These are phyloP conservation scores for Podila verticillata DNA, from an alignment of 192 early-diverging fungal species.

Conservation along the genomic window DNA sequence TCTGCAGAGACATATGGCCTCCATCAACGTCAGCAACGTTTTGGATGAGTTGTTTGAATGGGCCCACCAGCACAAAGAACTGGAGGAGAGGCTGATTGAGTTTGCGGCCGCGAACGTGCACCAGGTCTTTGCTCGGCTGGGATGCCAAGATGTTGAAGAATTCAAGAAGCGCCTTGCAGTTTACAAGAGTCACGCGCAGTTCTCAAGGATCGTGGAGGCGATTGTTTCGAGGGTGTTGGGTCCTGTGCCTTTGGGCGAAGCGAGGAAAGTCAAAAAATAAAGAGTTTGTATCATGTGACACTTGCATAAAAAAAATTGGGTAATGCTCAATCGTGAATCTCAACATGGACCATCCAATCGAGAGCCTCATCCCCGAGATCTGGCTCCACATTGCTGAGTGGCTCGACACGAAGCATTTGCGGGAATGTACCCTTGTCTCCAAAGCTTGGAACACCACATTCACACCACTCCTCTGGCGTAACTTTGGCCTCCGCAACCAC, in stretches of 20 bases:
- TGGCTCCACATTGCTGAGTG: not conserved
- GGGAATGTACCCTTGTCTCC: not conserved
- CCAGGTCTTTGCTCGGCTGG: not conserved
- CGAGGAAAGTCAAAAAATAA: too few relatives aligned
- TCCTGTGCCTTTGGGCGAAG: too few relatives aligned
- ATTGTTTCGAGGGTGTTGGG: too few relatives aligned
- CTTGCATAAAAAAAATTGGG: too few relatives aligned
- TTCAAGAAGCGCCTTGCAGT: not conserved
- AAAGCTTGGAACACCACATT: not conserved
- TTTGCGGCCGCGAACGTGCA: not conserved
- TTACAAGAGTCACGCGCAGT: too few relatives aligned
- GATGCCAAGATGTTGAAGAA: too few relatives aligned
- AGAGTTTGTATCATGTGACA: too few relatives aligned
- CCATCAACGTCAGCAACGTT: not conserved
- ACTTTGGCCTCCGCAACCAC: too few relatives aligned
- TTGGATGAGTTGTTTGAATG: slow-evolving; percentile 3
- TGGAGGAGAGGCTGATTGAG: slow-evolving; percentile 1
- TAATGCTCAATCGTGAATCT: too few relatives aligned
- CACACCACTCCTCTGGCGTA: too few relatives aligned
- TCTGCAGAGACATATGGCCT: not conserved
- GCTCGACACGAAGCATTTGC: not conserved
- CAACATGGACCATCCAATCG: not conserved
- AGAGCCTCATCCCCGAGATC: not conserved
- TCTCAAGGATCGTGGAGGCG: too few relatives aligned
- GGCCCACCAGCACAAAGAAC: slow-evolving; percentile 17